Evolutionary conservation across 495 filamentous ascomycete genomes (phyloP), one percentile per base, ranked within the genome.

Genomic region (Daldinia bambusicola): DNA sequence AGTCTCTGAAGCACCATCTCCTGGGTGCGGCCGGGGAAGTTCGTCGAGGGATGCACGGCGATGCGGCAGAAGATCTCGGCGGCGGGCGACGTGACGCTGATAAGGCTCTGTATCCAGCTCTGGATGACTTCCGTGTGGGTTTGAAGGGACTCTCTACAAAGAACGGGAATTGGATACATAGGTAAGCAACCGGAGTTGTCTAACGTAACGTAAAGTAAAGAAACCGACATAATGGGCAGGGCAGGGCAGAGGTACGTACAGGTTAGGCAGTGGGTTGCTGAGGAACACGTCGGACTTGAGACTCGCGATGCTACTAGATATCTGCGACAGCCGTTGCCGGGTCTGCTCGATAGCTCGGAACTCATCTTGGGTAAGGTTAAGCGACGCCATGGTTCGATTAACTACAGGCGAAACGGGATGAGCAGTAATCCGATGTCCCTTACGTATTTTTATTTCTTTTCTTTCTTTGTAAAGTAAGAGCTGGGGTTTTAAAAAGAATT

Each of bases 331-430:
- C 13, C 91, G 87, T 71, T 91, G 90, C 45, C 92, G 89, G 43
- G 91, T 87, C 76, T 91, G 84, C 71, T 96, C 92, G 53, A 96
- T 85, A 63, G 86, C 84, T 81, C 90, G 90, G 56, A 92, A 83
- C 67, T 95, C 91, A 16, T 90, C 89, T 53, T 79, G 80, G 14
- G 65, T 77, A 31, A 88, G 77, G 16, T 77, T 75, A 20, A 87
- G 73, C 18, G 84, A 80, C 22, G 83, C 76, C 86, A 87, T 88
- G 48, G 37, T 72, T 72, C 22, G 18, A 36, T 55, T 36, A 60
- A 34, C 32, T 26, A 45, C 16, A 32, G 52, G 22, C 18, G 18
- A 14, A 56, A 61, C 14, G 16, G 22, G 9, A 36, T 22, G 60
- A 37, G 10, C 30, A 52, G 5, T 48, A n/a, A 34, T 31, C 3